Base-by-base conservation (phyloP, 768 basidiomycete species). In the Rhodotorula taiwanensis region DNA sequence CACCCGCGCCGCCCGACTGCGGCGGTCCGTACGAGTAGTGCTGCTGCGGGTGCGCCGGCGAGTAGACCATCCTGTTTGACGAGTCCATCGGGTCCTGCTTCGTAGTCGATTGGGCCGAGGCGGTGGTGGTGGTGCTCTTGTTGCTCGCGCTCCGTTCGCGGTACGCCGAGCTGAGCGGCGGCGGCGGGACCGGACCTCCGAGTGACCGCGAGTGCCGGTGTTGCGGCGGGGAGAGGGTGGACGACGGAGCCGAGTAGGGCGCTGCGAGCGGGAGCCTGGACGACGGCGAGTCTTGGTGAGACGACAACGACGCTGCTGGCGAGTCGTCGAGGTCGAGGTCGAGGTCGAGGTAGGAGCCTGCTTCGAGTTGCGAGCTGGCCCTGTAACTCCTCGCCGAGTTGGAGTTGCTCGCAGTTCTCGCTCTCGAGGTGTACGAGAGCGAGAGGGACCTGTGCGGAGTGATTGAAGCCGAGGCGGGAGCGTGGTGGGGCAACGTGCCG, bases 201-300 rank as follows among this genome's bases (percentile, higher is more conserved):
- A 64, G 52, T 5, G 62, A 64, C n/a, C 62, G 39, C 5, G 63
- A 51, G 36, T 64, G 63, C 25, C 58, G 58, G 53, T 59, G 63
- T 0, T 5, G 54, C 1, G 52, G 21, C 20, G 0, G 2, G 36
- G 47, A 3, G 25, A 2, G 34, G 15, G 34, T 10, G 39, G 20
- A 39, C 31, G 9, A 11, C 16, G 55, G 4, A n/a, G 52, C 18
- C 28, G 45, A n/a, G n/a, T n/a, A n/a, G n/a, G n/a, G n/a, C n/a
- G n/a, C n/a, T n/a, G n/a, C n/a, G 52, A n/a, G 39, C 27, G 11
- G 50, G 10, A 16, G 36, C 36, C 10, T 9, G 36, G 36, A 16
- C 36, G 36, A 21, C 43, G 15, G 20, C 43, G 11, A 21, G 43
- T 44, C 20, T 21, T 18, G 20, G 13, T 44, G 43, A 7, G 43